Conservation (phyloP, 2,329 filamentous ascomycete species). For the Hymenoscyphus albidus region DNA sequence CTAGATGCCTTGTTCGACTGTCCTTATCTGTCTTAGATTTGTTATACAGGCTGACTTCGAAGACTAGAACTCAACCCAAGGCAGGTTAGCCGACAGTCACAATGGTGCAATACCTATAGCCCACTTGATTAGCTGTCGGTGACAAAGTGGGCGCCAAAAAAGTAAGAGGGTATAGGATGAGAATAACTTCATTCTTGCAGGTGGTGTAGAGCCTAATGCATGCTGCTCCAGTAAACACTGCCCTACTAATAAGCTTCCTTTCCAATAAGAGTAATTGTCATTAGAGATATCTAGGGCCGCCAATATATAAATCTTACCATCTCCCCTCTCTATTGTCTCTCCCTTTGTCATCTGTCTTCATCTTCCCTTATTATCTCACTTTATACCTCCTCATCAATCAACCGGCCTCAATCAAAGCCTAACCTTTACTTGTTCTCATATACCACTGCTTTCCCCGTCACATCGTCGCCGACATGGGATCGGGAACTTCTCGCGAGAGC, state of each 20-base stretch:
- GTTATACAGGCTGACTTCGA: background rate
- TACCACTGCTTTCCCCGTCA: background rate
- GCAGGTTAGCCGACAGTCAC: background rate
- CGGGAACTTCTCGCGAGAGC: slow-evolving; percentile 7
- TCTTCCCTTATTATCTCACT: slow-evolving; percentile 4
- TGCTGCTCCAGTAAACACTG: slow-evolving; percentile 4
- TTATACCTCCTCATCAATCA: slow-evolving; percentile 1
- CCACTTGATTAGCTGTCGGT: background rate
- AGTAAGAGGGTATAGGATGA: background rate
- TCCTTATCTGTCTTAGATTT: background rate
- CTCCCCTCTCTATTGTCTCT: background rate
- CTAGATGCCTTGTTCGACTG: background rate
- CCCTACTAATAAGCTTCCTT: slow-evolving; percentile 3
- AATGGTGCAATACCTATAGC: background rate
- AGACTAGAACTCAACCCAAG: too few relatives aligned
- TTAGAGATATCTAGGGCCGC: background rate
- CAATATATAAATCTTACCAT: slow-evolving; percentile 7
- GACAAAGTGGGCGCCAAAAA: slow-evolving; percentile 4
- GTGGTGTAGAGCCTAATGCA: background rate
- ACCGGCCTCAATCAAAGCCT: background rate
- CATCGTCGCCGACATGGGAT: slow-evolving; percentile 7
- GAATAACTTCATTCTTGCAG: slow-evolving; percentile 11
- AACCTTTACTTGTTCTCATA: background rate
- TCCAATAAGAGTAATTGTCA: background rate
- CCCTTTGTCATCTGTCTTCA: background rate